Evolutionary conservation across 768 basidiomycete genomes (phyloP).

Genomic region (Kwoniella heveanensis): DNA sequence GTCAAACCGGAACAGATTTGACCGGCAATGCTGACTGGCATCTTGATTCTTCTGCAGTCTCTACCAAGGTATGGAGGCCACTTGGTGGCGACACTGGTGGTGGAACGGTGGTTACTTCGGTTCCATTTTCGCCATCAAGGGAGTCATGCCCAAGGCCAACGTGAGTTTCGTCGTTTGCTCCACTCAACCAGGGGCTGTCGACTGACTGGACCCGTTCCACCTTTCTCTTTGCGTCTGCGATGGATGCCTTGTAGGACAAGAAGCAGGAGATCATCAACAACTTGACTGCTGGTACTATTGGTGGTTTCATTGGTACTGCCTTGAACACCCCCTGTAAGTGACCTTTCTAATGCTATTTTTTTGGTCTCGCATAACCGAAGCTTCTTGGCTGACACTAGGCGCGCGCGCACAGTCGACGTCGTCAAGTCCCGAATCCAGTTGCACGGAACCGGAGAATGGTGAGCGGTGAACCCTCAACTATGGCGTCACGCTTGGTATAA

Average conservation of each 20-base stretch:
- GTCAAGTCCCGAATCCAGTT: constrained; percentile 93
- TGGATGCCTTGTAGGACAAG: constrained; percentile 60
- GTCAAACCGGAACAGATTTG: no score
- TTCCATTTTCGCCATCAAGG: constrained; percentile 79
- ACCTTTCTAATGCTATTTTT: constrained; percentile 2
- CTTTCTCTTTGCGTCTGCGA: not conserved
- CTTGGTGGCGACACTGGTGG: constrained; percentile 75
- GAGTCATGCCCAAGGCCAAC: constrained; percentile 79
- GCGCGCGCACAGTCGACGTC: constrained; percentile 79
- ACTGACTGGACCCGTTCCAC: no score
- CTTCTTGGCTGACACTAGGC: no score
- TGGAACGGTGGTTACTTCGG: constrained; percentile 85
- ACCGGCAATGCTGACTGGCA: no score
- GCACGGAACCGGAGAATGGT: constrained; percentile 50
- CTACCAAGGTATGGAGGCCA: constrained; percentile 94
- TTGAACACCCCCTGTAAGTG: constrained; percentile 80
- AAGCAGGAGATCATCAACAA: constrained; percentile 81
- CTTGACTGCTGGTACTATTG: constrained; percentile 83
- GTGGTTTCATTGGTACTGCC: constrained; percentile 75
- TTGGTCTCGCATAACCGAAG: no score
- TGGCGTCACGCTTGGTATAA: no score
- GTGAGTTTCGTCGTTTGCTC: constrained; percentile 60
- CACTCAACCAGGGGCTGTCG: no score
- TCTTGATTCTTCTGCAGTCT: constrained; percentile 53
- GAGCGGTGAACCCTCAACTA: not conserved